Evolutionary conservation across 208 protist species (phyloP).

Genomic region (Wallacemonas collosoma): DNA sequence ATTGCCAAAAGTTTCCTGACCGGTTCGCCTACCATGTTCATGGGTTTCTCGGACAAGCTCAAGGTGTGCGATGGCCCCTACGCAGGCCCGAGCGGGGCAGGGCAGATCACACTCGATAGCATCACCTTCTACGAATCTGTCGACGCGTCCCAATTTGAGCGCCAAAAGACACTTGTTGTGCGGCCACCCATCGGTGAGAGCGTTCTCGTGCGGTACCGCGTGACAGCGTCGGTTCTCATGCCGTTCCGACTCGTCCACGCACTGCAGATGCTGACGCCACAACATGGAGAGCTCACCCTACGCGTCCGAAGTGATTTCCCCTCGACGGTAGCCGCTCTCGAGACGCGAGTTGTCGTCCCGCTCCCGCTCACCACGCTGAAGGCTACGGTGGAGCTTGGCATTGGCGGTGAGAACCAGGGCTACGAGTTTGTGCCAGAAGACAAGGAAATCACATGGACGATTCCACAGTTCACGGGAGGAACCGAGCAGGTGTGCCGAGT

Average conservation of each 20-base stretch:
- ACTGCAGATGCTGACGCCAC: constrained; percentile 40
- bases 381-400: constrained; percentile 41
- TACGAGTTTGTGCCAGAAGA: constrained; percentile 69
- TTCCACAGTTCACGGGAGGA: constrained; percentile 71
- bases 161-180: constrained; percentile 59
- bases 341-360: constrained; percentile 42
- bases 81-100: too few relatives aligned
- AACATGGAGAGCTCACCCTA: constrained; percentile 47
- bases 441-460: constrained; percentile 78
- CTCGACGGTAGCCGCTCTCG: constrained; percentile 27
- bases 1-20: constrained; percentile 91
- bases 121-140: constrained; percentile 86
- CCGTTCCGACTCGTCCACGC: constrained; percentile 75
- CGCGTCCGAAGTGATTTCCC: constrained; percentile 55
- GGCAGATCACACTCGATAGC: constrained; percentile 67
- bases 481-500: constrained; percentile 65
- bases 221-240: constrained; percentile 25
- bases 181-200: constrained; percentile 84
- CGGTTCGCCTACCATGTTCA: constrained; percentile 79
- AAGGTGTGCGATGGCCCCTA: constrained; percentile 53
- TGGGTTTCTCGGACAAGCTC: constrained; percentile 89
- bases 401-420: constrained; percentile 33
- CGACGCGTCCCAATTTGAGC: constrained; percentile 75
- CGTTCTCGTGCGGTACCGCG: constrained; percentile 92
- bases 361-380: constrained; percentile 47